phyloP scores from a whole-genome alignment of 2,329 filamentous ascomycete genomes.

The Fonsecaea multimorphosa region DNA sequence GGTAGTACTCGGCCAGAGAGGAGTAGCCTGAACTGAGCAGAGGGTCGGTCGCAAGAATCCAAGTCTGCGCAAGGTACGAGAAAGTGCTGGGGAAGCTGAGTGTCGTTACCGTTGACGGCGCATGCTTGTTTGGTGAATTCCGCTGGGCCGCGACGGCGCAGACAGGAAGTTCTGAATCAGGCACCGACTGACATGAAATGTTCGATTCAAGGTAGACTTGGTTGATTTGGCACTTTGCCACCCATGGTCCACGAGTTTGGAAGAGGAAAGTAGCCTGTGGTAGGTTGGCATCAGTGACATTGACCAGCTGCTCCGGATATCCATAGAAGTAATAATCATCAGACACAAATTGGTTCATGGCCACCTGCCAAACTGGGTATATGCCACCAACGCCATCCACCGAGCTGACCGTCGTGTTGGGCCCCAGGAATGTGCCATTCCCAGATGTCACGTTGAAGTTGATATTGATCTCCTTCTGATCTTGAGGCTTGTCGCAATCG shows the following conservation, averaged over 20 bases:
- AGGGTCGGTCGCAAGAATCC: conserved; percentile 32
- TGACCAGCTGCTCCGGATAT: conserved; percentile 26
- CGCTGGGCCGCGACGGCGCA: conserved; percentile 28
- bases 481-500: conserved; percentile 28
- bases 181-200: conserved; percentile 21
- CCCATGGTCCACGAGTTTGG: conserved; percentile 29
- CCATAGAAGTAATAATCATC: conserved; percentile 24
- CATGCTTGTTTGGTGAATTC: conserved; percentile 20
- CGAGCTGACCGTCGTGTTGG: conserved; percentile 21
- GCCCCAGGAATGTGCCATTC: conserved; percentile 28
- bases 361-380: conserved; percentile 28
- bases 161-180: conserved; percentile 16
- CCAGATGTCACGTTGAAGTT: conserved; percentile 25
- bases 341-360: conserved; percentile 30
- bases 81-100: conserved; percentile 30
- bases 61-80: conserved; percentile 10
- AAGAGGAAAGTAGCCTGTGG: conserved; percentile 32
- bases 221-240: conserved; percentile 29
- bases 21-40: conserved; percentile 27
- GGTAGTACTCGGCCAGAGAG: conserved; percentile 31
- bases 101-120: conserved; percentile 29
- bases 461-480: conserved; percentile 21
- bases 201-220: conserved; percentile 33
- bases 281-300: conserved; percentile 19
- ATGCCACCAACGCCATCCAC: conserved; percentile 6